Evolutionary conservation across 108 stramenopile species (phyloP).

Genomic region (Fistulifera solaris): DNA sequence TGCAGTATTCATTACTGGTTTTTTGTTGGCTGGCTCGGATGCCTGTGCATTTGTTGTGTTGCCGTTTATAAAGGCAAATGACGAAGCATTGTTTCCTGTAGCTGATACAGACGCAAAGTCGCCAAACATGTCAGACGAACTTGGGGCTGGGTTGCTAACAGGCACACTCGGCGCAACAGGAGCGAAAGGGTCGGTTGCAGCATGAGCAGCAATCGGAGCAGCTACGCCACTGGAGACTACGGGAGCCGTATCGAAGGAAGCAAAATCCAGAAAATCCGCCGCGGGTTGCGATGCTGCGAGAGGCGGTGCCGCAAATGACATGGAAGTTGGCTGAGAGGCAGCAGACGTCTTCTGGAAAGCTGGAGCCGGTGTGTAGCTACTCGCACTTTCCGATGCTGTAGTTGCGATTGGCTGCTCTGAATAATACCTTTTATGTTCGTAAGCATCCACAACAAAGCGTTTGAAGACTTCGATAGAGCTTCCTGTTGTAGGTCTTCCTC

Average conservation of each 20-base stretch:
- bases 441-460: slow-evolving; percentile 68
- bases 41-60: slow-evolving; percentile 6
- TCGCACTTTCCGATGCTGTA: slow-evolving; percentile 1
- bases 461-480: slow-evolving; percentile 70
- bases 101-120: slow-evolving; percentile 12
- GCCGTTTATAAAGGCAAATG: slow-evolving; percentile 9
- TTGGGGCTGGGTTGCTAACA: not conserved
- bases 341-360: not conserved
- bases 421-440: slow-evolving; percentile 70
- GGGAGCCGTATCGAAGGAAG: slow-evolving; percentile 9
- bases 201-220: slow-evolving; percentile 7
- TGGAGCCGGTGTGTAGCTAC: not conserved
- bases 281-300: slow-evolving; percentile 14
- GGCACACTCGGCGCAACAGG: not conserved
- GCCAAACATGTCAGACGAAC: not conserved
- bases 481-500: slow-evolving; percentile 64
- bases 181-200: not conserved
- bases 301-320: slow-evolving; percentile 14
- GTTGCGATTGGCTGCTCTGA: slow-evolving; percentile 23
- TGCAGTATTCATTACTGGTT: slow-evolving; percentile 26
- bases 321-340: slow-evolving; percentile 15
- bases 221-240: too few species aligned
- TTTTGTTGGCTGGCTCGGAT: slow-evolving; percentile 15
- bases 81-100: slow-evolving; percentile 9
- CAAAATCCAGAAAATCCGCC: slow-evolving; percentile 53